Base-by-base conservation (phyloP, 2,329 filamentous ascomycete genomes). In the Fusarium luffae region DNA sequence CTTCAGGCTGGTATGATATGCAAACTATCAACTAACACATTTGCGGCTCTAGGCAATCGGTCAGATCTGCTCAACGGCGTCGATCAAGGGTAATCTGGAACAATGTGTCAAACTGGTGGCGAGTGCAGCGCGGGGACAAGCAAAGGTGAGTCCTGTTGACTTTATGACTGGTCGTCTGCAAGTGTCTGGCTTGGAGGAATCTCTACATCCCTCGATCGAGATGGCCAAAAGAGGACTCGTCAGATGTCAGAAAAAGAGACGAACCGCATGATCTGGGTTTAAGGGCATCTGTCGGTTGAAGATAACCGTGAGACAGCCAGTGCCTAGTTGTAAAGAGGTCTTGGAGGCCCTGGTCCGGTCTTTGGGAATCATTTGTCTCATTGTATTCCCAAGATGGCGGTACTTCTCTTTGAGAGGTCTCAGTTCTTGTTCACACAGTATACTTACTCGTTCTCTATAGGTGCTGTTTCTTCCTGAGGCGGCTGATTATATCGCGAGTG, bases 381-480 rank as follows among this genome's bases (percentile, higher is more conserved):
- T 32, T 23, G 23, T 30, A 9, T 49, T 37, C 58, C 37, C 30
- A 25, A 67, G 74, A 34, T 54, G 43, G 67, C 55, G 61, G 58
- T 66, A 68, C 71, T 49, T 70, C 21, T 19, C 48, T 54, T 54
- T 48, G 27, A 37, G 42, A 48, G 25, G 49, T 43, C 47, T 49
- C 46, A 30, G 25, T 27, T 41, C 19, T 57, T 68, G 59, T 58
- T 73, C 58, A 70, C 59, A 69, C 58, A 55, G 71, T 73, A 64
- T 74, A 73, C 71, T 72, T 65, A 73, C 19, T 14, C 50, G 14
- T 42, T 18, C 11, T 25, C 67, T 92, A 16, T 59, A 66, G 88
- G 89, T 92, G 19, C 87, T 98, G 51, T 98, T 98, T 82, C 90
- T 98, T 55, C 95, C 95, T 14, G 95, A 98, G 85, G 95, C 95